Evolutionary conservation across 805 yeast species (phyloP), one percentile per base, ranked within the genome.

Genomic region (Zygosaccharomyces bisporus): DNA sequence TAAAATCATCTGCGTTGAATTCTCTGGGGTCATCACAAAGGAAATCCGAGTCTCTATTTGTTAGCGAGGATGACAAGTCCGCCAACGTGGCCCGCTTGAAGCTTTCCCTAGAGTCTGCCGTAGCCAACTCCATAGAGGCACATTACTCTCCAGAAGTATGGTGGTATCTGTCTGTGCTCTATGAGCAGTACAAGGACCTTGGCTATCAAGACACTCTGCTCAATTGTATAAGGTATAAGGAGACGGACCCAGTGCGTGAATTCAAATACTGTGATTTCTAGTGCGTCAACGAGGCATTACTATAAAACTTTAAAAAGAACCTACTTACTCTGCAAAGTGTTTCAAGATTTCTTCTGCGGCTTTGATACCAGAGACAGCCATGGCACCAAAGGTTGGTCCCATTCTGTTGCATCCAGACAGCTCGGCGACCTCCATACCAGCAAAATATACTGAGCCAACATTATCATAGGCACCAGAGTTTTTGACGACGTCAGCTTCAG

Each of bases 301-400:
- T 18, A 8, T 12, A 19, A 20, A 27, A 10, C 14, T 12, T n/a
- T n/a, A 20, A 21, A 5, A 17, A 7, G 6, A 14, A 16, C 6
- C 38, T 20, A 12, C 20, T 40, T 35, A 41, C 35, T 52, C 52
- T 34, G 64, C 60, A 48, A 62, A 62, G 43, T 62, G 67, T 42
- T 51, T 56, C 55, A 62, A 51, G 49, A 62, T 62, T 38, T 62
- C 65, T 38, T 83, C 86, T 18, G 89, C 90, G 34, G 90, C 89
- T 67, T 82, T 81, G 54, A 83, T 82, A 56, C 91, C 91, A 20
- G 85, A 77, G 45, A 81, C 75, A 25, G 79, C 83, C 90, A 83
- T 83, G 37, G 89, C 89, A 47, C 88, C 89, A 54, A 83, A 83
- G 31, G 89, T 83, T 40, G 91, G 90, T 20, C 90, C 90, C 89